Base-by-base conservation (phyloP, 2,329 filamentous ascomycete species). In the Zarea fungicola region DNA sequence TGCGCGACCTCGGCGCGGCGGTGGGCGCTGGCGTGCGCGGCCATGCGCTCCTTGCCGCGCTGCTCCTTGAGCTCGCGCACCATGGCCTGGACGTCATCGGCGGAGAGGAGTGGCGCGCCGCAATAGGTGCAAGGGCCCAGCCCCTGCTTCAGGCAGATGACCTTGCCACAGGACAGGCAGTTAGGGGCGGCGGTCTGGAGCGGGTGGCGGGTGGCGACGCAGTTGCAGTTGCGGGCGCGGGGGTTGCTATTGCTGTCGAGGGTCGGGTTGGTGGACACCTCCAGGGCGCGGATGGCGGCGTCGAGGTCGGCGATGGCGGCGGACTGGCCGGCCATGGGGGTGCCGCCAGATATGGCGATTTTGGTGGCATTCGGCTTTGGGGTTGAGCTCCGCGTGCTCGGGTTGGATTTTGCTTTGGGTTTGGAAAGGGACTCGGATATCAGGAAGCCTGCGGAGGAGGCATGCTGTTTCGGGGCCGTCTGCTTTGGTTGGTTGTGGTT, bases 121-220 rank as follows among this genome's bases (percentile, higher is more conserved):
- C 93, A 99, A 62, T 88, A 96, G 0, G 92, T 96, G 65, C 93
- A 99, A 0, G 92, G 92, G 0, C 92, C 92, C 1, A 97, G 75
- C 0, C 93, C 93, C 67, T 99, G 91, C 60, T 93, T 91, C 21
- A 95, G 82, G 64, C 93, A 99, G 48, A 97, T 85, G 11, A 99
- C 89, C 65, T 97, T 97, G 51, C 93, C 93, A 60, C 93, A 99
- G 37, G 79, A 84, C 14, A 95, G 71, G 63, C 93, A 99, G 64
- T 97, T 99, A 1, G 93, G 93, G 0, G 91, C 90, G 1, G 92
- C 90, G n/a, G 81, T 81, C 37, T 96, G 85, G 3, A 97, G 78
- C 1, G 92, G 88, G 65, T 99, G 93, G 2, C 88, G 81, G 0
- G 87, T 83, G 0, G 88, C 93, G 60, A 95, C 89, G 65, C 93